Base-by-base conservation (phyloP, 495 filamentous ascomycete species). In the Penicillium desertorum region DNA sequence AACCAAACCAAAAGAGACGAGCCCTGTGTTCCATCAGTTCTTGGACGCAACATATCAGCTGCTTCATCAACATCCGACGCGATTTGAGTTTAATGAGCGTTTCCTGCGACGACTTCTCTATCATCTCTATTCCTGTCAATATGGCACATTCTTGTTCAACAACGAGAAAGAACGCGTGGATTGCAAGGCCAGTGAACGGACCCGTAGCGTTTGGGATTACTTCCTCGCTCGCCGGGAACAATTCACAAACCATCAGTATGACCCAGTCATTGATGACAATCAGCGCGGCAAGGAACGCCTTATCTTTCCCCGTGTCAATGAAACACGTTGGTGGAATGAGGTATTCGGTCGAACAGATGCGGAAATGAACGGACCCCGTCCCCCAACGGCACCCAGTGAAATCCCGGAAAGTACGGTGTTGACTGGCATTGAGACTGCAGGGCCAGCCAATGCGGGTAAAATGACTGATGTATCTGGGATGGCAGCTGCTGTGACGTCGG, bases 11-110 rank as follows among this genome's bases (percentile, higher is more conserved):
- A 96, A 91, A 55, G 92, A 98, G 68, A 90, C 93, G 2, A 92
- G 88, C n/a, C 95, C 95, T 0, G 87, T 98, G 12, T 98, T 99
- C 74, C 95, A 99, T 64, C 95, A 99, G 68, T 99, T 98, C 71
- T 85, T 99, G 10, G 95, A 99, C 65, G 90, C 91, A 19, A 91
- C 91, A 5, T 98, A 92, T 61, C 95, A 99, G 62, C 79, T 99
- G 9, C 78, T 96, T 14, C 76, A 88, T 51, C 95, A 98, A 62
- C 77, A 96, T 61, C 93, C 94, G 0, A 90, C 85, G 27, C 83
- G 94, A 1, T 99, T 99, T 66, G 93, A 99, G 65, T 99, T 92
- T 75, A 98, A 96, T 60, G 95, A 98, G 66, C 86, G 93, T 2
- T 97, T 99, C 68, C 79, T 99, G 10, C 83, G 92, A 5, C 85